A percentile compares a stretch with the other conserved stretches of the same genome.
Conservation (phyloP, 352 stramenopile species). For the Pythium apleroticum region DNA sequence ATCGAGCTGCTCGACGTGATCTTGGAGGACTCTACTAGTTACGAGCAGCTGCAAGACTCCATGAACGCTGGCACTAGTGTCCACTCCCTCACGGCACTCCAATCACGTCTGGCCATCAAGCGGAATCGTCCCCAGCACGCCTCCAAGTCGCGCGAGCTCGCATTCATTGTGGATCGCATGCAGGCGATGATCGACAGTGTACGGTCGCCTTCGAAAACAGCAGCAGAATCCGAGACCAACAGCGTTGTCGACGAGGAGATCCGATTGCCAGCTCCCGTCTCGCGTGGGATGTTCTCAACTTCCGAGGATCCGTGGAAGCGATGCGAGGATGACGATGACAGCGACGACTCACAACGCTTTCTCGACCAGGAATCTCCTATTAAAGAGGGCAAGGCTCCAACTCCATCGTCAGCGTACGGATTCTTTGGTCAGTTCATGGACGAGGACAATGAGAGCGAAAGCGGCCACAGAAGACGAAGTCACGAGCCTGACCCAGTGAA, state of each 20-base stretch:
- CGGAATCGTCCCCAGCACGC: constrained; percentile 8
- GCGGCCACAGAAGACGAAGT: background rate
- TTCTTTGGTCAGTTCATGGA: constrained; percentile 17
- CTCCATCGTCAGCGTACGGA: background rate
- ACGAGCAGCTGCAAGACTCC: constrained; percentile 11
- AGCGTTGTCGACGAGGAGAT: constrained; percentile 1
- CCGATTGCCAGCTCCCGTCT: background rate
- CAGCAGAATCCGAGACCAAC: background rate
- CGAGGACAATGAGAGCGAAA: background rate
- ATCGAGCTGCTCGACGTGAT: constrained; percentile 43
- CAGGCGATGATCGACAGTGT: constrained; percentile 11
- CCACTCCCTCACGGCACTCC: constrained; percentile 6
- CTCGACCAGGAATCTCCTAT: constrained; percentile 23
- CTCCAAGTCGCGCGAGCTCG: constrained; percentile 6
- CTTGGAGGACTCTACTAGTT: constrained; percentile 30
- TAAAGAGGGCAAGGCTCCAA: constrained; percentile 1
- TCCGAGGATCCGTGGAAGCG: background rate
- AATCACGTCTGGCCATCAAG: constrained; percentile 20
- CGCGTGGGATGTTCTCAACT: background rate
- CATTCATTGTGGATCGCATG: constrained; percentile 14
- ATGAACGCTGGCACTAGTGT: background rate
- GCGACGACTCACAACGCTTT: constrained; percentile 25
- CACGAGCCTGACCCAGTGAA: background rate
- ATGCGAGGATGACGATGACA: background rate
- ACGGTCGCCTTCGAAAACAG: background rate